A percentile compares a stretch with the other conserved stretches of the same genome.
Conservation (phyloP, 768 basidiomycete species). For the Asterophora parasitica region DNA sequence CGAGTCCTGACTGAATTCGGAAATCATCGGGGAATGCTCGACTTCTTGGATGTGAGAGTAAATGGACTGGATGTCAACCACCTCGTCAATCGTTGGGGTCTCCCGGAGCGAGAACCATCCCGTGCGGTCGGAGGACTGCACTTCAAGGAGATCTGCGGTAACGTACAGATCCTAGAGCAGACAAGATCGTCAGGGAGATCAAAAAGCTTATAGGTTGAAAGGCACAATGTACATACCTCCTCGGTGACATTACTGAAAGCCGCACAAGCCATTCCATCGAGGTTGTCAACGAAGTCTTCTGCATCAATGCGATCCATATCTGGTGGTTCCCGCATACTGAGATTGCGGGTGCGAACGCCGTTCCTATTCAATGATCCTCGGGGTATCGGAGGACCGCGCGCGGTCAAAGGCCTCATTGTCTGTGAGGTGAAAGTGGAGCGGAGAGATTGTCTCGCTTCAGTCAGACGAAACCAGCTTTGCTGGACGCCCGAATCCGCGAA, state of each 20-base stretch:
- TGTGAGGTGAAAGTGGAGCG: constrained; percentile 46
- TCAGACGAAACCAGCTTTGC: constrained; percentile 42
- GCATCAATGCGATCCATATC: constrained; percentile 60
- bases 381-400: constrained; percentile 12
- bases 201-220: background rate
- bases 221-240: constrained; percentile 46
- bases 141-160: constrained; percentile 74
- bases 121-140: constrained; percentile 72
- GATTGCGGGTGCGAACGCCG: constrained; percentile 28
- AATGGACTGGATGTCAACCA: constrained; percentile 75
- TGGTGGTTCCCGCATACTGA: constrained; percentile 45
- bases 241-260: constrained; percentile 74
- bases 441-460: constrained; percentile 37
- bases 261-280: constrained; percentile 73
- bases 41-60: constrained; percentile 70
- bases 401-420: constrained; percentile 53
- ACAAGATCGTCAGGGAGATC: constrained; percentile 3
- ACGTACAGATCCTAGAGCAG: constrained; percentile 64
- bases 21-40: constrained; percentile 66
- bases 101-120: constrained; percentile 75
- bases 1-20: constrained; percentile 64
- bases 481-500: constrained; percentile 41
- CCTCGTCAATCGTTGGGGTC: constrained; percentile 47
- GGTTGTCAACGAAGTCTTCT: constrained; percentile 69
- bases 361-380: constrained; percentile 14